Conservation (phyloP, 2,329 filamentous ascomycete genomes). For the Pseudofabraea citricarpa region DNA sequence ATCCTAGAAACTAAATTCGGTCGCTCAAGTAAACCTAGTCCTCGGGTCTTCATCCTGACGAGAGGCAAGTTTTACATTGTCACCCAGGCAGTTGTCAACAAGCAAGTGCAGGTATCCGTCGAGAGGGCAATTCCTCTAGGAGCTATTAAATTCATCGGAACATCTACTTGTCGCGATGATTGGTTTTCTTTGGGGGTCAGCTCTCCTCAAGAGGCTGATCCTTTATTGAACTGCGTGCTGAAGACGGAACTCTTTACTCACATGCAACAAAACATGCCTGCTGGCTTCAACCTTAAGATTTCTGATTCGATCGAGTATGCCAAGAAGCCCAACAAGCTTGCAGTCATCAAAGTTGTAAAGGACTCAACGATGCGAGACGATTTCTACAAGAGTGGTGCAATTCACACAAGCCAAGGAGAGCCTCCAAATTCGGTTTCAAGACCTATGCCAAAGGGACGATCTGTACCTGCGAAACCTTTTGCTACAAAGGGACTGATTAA, state of each 20-base stretch:
- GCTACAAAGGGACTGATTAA: conserved; percentile 90
- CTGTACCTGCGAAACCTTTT: conserved; percentile 82
- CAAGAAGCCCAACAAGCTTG: conserved; percentile 94
- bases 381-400: conserved; percentile 86
- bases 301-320: conserved; percentile 87
- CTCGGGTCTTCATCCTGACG: conserved; percentile 79
- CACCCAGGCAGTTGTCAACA: conserved; percentile 76
- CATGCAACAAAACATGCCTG: conserved; percentile 70
- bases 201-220: conserved; percentile 88
- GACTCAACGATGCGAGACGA: conserved; percentile 75
- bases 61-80: conserved; percentile 85
- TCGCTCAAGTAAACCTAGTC: conserved; percentile 88
- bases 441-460: conserved; percentile 83
- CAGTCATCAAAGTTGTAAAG: conserved; percentile 83
- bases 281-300: conserved; percentile 75
- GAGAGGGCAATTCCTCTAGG: conserved; percentile 81
- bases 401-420: conserved; percentile 84
- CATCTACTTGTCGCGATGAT: conserved; percentile 81
- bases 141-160: conserved; percentile 81
- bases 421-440: conserved; percentile 75
- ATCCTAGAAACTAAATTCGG: conserved; percentile 91
- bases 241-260: conserved; percentile 98
- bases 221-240: conserved; percentile 87
- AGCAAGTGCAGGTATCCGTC: conserved; percentile 73
- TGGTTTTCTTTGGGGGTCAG: conserved; percentile 93